These are phyloP conservation scores for Hevea brasiliensis DNA, from an alignment of 345 rosid species.

Conservation along the genomic window DNA sequence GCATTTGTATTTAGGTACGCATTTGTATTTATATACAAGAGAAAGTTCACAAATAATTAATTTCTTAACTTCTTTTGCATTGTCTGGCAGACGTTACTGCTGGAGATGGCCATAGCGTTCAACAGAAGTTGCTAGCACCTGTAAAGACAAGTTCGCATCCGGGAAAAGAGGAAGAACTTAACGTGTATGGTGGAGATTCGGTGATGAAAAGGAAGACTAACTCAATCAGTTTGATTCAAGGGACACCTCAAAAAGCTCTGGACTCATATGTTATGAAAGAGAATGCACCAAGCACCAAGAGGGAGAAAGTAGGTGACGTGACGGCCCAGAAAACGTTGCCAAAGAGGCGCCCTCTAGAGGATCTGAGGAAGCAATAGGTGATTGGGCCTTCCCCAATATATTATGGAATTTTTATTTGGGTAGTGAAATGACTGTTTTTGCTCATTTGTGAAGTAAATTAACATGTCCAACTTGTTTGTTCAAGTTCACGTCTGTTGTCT, in stretches of 20 bases:
- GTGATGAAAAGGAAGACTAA: conserved; percentile 5
- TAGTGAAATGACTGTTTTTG: too few relatives aligned
- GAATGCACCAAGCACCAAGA: conserved; percentile 23
- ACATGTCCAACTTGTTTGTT: too few relatives aligned
- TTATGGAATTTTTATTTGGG: too few relatives aligned
- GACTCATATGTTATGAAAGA: conserved; percentile 29
- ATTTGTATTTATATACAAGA: background rate
- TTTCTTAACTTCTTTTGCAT: background rate
- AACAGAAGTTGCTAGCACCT: conserved; percentile 10
- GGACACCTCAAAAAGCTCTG: conserved; percentile 16
- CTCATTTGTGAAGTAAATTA: too few relatives aligned
- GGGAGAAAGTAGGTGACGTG: conserved; percentile 7
- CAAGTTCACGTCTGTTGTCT: too few relatives aligned
- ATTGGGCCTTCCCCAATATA: background rate
- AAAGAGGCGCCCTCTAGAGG: conserved; percentile 33
- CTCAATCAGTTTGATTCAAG: conserved; percentile 13
- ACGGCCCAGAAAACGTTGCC: conserved; percentile 24
- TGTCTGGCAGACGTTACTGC: conserved; percentile 16
- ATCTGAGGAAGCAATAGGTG: conserved; percentile 22
- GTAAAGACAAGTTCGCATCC: conserved; percentile 5
- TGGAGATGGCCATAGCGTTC: conserved; percentile 12
- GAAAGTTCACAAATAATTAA: background rate
- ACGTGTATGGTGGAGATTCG: conserved; percentile 13
- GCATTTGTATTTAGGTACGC: background rate
- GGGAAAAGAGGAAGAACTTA: conserved; percentile 11